A percentile compares a stretch with the other conserved stretches of the same genome.
These are phyloP conservation scores for Aspergillus intermedius DNA, from an alignment of 2,329 filamentous ascomycete genomes.

Conservation along the genomic window DNA sequence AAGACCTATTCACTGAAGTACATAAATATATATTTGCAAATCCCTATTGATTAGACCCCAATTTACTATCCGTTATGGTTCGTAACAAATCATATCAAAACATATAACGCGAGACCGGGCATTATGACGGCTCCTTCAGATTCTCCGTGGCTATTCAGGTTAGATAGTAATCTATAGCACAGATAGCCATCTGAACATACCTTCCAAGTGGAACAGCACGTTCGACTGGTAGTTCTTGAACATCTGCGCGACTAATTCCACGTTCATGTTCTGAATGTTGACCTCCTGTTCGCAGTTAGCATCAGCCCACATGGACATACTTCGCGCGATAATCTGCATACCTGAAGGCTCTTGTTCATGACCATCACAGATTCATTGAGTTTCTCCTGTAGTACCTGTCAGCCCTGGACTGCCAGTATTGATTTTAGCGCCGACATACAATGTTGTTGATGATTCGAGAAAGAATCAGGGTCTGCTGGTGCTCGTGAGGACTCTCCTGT, in stretches of 20 bases:
- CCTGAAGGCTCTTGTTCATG: constrained; percentile 87
- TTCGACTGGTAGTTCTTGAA: constrained; percentile 99
- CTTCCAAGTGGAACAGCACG: constrained; percentile 93
- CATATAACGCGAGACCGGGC: neutral
- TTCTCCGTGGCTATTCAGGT: constrained; percentile 65
- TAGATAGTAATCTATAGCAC: constrained; percentile 1
- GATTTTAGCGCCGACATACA: constrained; percentile 49
- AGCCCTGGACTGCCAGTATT: constrained; percentile 4
- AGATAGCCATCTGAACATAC: constrained; percentile 42
- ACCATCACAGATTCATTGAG: constrained; percentile 89
- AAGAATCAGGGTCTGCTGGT: constrained; percentile 88
- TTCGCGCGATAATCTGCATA: constrained; percentile 28
- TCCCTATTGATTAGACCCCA: too few relatives aligned
- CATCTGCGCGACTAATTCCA: constrained; percentile 96
- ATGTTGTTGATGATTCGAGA: constrained; percentile 97
- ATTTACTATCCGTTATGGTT: neutral
- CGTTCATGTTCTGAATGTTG: constrained; percentile 98
- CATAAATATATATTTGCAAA: too few relatives aligned
- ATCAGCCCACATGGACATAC: neutral
- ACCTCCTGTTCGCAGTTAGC: constrained; percentile 61
- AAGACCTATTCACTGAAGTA: too few relatives aligned
- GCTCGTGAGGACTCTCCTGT: constrained; percentile 91
- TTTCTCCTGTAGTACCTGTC: constrained; percentile 63
- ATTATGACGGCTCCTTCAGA: constrained; percentile 66
- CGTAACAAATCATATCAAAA: neutral